Conservation (phyloP, 805 yeast species). For the Tetrapisispora phaffii region DNA sequence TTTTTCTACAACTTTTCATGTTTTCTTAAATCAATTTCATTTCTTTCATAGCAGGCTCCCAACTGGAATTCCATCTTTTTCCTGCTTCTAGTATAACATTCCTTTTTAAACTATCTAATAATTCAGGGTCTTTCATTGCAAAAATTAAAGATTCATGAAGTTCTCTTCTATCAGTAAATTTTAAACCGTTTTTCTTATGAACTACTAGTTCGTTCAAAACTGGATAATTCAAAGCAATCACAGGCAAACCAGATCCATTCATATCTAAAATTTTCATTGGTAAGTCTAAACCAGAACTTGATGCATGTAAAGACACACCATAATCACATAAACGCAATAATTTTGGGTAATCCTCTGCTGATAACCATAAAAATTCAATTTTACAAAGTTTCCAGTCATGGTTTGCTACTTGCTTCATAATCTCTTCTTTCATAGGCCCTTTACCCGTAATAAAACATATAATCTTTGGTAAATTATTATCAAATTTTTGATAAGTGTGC, state of each 20-base stretch:
- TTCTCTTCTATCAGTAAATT: conserved; percentile 37
- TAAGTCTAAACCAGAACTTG: conserved; percentile 86
- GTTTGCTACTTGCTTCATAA: conserved; percentile 37
- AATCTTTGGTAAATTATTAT: conserved; percentile 36
- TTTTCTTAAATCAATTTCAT: conserved; percentile 6
- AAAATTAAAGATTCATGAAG: conserved; percentile 36
- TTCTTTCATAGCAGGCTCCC: conserved; percentile 39
- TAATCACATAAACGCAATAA: conserved; percentile 70
- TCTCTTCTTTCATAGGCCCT: conserved; percentile 67
- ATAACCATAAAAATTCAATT: conserved; percentile 65
- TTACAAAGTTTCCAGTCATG: conserved; percentile 40
- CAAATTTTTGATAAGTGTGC: conserved; percentile 16
- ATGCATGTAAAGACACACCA: conserved; percentile 82
- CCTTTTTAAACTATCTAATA: conserved; percentile 36
- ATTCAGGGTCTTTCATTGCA: conserved; percentile 27
- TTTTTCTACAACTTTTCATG: not conserved
- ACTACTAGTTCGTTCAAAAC: conserved; percentile 72
- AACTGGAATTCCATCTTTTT: conserved; percentile 64
- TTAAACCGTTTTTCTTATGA: conserved; percentile 59
- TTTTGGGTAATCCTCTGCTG: conserved; percentile 68
- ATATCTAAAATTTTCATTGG: conserved; percentile 97
- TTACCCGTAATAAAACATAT: conserved; percentile 88
- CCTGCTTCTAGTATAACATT: conserved; percentile 72
- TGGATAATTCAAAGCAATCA: conserved; percentile 62
- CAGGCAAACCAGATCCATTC: conserved; percentile 95